phyloP scores from a whole-genome alignment of 495 filamentous ascomycete species.

The Penicillium turbatum region DNA sequence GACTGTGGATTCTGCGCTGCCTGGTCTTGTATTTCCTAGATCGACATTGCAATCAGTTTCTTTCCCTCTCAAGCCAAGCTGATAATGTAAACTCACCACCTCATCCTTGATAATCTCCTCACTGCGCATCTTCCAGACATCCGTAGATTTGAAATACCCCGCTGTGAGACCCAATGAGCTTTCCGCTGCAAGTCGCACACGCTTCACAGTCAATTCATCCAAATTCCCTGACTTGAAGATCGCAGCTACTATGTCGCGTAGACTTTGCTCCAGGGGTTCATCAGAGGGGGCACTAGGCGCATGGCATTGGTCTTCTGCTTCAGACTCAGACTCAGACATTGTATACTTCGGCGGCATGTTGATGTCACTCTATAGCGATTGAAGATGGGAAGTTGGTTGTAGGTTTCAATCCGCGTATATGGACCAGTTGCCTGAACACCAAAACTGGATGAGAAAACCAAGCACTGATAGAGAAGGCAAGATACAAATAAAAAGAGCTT shows the following conservation, averaged over 20 bases:
- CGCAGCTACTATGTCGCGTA: slow-evolving; percentile 56
- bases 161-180: slow-evolving; percentile 57
- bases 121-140: slow-evolving; percentile 74
- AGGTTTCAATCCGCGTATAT: neutral
- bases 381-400: neutral
- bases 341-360: slow-evolving; percentile 35
- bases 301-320: slow-evolving; percentile 14
- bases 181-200: slow-evolving; percentile 64
- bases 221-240: slow-evolving; percentile 54
- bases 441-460: neutral
- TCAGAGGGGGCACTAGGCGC: slow-evolving; percentile 27
- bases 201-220: slow-evolving; percentile 71
- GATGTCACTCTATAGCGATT: neutral
- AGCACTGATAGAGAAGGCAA: neutral
- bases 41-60: slow-evolving; percentile 8
- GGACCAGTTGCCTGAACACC: neutral
- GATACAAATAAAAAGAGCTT: neutral
- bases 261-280: slow-evolving; percentile 43
- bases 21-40: slow-evolving; percentile 32
- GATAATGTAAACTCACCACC: slow-evolving; percentile 51
- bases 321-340: slow-evolving; percentile 37
- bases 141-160: slow-evolving; percentile 63
- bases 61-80: neutral
- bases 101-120: slow-evolving; percentile 66
- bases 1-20: slow-evolving; percentile 11